Percentiles rank a stretch among this genome's conserved stretches.
Conservation (phyloP, 2,329 filamentous ascomycete genomes). For the Corynespora cassiicola region DNA sequence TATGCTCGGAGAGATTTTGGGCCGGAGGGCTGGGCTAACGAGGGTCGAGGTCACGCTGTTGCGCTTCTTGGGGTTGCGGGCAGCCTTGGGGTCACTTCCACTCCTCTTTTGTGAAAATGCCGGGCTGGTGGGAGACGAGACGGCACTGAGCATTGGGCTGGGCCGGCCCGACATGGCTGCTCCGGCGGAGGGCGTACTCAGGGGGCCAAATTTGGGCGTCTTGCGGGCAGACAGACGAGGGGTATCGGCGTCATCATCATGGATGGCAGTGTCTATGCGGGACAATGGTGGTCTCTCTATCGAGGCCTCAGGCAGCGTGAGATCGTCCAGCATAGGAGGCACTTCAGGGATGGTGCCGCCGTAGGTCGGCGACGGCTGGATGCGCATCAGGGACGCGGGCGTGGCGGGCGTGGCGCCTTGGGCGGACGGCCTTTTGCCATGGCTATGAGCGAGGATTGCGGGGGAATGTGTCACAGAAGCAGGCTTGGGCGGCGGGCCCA, state of each 20-base stretch:
- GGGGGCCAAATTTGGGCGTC: constrained; percentile 69
- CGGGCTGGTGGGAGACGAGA: constrained; percentile 58
- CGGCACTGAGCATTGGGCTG: constrained; percentile 61
- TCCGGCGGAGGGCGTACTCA: constrained; percentile 54
- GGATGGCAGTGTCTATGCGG: constrained; percentile 57
- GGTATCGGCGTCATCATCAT: constrained; percentile 59
- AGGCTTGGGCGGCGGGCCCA: constrained; percentile 69
- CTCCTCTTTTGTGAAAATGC: constrained; percentile 37
- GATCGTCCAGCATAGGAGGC: constrained; percentile 61
- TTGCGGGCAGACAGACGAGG: constrained; percentile 69
- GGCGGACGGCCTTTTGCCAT: constrained; percentile 37
- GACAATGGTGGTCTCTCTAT: constrained; percentile 57
- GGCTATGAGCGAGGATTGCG: constrained; percentile 61
- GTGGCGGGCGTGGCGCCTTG: constrained; percentile 63
- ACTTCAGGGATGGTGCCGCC: constrained; percentile 23
- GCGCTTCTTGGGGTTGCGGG: constrained; percentile 46
- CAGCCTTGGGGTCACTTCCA: constrained; percentile 30
- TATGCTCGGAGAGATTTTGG: constrained; percentile 92
- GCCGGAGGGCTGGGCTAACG: constrained; percentile 84
- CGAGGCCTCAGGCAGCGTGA: constrained; percentile 74
- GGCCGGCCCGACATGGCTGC: constrained; percentile 37
- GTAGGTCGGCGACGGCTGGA: constrained; percentile 47
- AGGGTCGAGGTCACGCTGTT: constrained; percentile 69
- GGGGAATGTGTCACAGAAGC: constrained; percentile 72
- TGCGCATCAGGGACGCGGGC: constrained; percentile 81